Conservation (phyloP, 1,284 basidiomycete species). For the Ceratobasidium theobromae region DNA sequence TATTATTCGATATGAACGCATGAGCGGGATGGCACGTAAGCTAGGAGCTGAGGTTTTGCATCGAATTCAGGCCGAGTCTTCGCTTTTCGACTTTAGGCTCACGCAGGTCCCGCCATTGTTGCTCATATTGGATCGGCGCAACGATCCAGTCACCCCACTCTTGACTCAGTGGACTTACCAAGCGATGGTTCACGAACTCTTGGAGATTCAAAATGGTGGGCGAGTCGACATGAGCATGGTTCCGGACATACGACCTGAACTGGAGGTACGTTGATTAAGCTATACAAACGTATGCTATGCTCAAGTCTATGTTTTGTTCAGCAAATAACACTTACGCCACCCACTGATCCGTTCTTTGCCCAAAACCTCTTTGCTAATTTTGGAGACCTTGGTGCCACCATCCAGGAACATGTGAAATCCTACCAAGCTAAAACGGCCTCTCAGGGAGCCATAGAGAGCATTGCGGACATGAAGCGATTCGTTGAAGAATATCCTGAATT, state of each 20-base stretch:
- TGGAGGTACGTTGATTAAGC: slow-evolving; percentile 60
- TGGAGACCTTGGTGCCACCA: slow-evolving; percentile 91
- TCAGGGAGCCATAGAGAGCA: slow-evolving; percentile 87
- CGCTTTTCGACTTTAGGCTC: slow-evolving; percentile 74
- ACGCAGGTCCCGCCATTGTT: slow-evolving; percentile 75
- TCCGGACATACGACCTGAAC: slow-evolving; percentile 84
- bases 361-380: slow-evolving; percentile 92
- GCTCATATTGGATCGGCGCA: slow-evolving; percentile 84
- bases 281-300: neutral
- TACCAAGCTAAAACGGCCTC: slow-evolving; percentile 81
- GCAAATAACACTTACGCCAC: slow-evolving; percentile 93
- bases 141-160: slow-evolving; percentile 98
- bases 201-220: slow-evolving; percentile 87
- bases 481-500: slow-evolving; percentile 99
- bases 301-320: slow-evolving; percentile 43
- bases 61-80: slow-evolving; percentile 59
- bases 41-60: slow-evolving; percentile 86
- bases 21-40: slow-evolving; percentile 89
- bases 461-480: slow-evolving; percentile 96
- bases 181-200: slow-evolving; percentile 97
- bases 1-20: slow-evolving; percentile 90
- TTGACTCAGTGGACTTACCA: slow-evolving; percentile 99
- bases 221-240: slow-evolving; percentile 83
- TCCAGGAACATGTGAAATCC: slow-evolving; percentile 92
- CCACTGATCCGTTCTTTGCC: slow-evolving; percentile 94